Evolutionary conservation across 495 filamentous ascomycete species (phyloP).

Genomic region (Antarctomyces pellizariae): DNA sequence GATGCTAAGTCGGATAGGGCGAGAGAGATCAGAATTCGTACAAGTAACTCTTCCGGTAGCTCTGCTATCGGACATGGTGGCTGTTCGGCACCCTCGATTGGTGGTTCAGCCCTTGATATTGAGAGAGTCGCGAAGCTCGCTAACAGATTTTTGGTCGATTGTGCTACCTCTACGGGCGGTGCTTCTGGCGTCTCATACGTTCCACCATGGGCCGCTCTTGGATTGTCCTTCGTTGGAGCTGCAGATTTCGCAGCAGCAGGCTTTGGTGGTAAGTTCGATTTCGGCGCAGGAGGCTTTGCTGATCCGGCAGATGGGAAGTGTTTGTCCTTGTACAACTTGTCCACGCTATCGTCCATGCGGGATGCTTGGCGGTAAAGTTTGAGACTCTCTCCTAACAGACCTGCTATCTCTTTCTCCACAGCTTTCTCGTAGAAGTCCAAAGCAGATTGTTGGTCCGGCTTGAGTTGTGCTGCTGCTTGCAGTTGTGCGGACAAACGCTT

Average conservation of each 20-base stretch:
- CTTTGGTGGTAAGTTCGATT: conserved; percentile 22
- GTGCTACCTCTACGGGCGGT: too few relatives aligned
- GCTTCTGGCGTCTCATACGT: conserved; percentile 34
- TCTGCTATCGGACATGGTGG: conserved; percentile 56
- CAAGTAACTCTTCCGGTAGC: conserved; percentile 63
- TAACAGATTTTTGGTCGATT: conserved; percentile 43
- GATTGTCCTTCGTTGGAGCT: conserved; percentile 26
- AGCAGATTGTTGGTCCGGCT: conserved; percentile 58
- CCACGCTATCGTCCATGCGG: conserved; percentile 59
- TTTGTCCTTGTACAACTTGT: conserved; percentile 71
- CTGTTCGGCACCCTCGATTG: conserved; percentile 36
- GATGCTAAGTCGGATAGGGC: conserved; percentile 57
- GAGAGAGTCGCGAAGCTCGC: conserved; percentile 40
- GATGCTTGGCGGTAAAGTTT: conserved; percentile 79
- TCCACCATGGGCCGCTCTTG: conserved; percentile 25
- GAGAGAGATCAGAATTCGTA: conserved; percentile 44
- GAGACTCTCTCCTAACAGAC: conserved; percentile 74
- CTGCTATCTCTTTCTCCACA: conserved; percentile 65
- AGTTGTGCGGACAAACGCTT: too few relatives aligned
- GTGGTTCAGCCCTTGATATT: conserved; percentile 30
- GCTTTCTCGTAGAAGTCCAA: conserved; percentile 86
- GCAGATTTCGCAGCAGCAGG: conserved; percentile 25
- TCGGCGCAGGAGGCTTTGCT: conserved; percentile 12
- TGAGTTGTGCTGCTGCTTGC: too few relatives aligned
- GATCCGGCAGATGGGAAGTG: conserved; percentile 49